A percentile compares a stretch with the other conserved stretches of the same genome.
These are phyloP conservation scores for Cordyceps cicadae DNA, from an alignment of 2,329 filamentous ascomycete species.

Conservation along the genomic window DNA sequence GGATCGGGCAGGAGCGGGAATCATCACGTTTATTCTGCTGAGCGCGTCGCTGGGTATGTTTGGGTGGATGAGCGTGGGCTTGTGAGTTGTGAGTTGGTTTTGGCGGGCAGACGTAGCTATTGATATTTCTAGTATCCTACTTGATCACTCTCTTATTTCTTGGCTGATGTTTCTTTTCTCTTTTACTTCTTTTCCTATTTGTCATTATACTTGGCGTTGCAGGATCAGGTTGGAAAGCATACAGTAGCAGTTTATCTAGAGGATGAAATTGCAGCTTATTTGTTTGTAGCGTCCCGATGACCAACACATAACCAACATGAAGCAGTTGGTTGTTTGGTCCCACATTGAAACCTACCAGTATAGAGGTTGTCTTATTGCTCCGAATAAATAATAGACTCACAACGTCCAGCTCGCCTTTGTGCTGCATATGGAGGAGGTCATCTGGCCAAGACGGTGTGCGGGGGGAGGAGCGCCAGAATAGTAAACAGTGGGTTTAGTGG, in stretches of 20 bases:
- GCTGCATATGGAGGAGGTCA: background rate
- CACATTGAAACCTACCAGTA: too few species aligned
- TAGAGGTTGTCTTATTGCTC: too few species aligned
- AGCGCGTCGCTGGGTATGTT: constrained; percentile 32
- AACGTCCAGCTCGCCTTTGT: background rate
- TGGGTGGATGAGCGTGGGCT: constrained; percentile 40
- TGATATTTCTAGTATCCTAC: background rate
- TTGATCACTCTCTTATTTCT: background rate
- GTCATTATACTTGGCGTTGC: constrained; percentile 6
- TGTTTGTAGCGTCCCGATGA: background rate
- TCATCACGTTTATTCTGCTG: constrained; percentile 38
- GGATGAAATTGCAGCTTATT: background rate
- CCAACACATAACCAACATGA: too few species aligned
- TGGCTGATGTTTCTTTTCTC: background rate
- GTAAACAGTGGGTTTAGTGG: background rate
- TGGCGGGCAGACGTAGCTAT: background rate
- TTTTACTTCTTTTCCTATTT: background rate
- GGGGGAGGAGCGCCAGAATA: background rate
- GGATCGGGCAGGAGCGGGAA: constrained; percentile 40
- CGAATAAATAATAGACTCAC: too few species aligned
- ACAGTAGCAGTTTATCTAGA: background rate
- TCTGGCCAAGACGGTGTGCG: background rate
- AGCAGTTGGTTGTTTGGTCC: too few species aligned
- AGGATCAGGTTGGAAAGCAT: constrained; percentile 1
- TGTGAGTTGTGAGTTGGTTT: constrained; percentile 12